Evolutionary conservation across 495 filamentous ascomycete genomes (phyloP), one percentile per base, ranked within the genome.

Genomic region (Penicillium nucicola): DNA sequence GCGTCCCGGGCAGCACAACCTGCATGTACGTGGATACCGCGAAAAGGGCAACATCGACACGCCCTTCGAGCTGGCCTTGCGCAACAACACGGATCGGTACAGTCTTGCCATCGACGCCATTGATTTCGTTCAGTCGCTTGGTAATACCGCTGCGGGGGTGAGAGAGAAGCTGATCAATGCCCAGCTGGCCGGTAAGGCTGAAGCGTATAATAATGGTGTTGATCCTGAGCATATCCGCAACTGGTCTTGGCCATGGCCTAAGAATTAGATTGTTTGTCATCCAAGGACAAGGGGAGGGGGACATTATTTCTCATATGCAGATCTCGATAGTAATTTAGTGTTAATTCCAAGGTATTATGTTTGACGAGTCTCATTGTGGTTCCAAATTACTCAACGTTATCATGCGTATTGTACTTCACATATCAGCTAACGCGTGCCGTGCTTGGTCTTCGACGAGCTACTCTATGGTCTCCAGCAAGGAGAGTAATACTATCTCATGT

Each of bases 21-120:
- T 88, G 43, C 84, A 86, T 56, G 85, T 88, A n/a, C 71, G 83
- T 19, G 86, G 84, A 0, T 88, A 88, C 70, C 80, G 76, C 57
- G 85, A 88, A 76, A 88, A 88, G 76, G 85, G 85, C 34, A 88
- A 88, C 55, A 90, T 88, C 59, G 84, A 90, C 61, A 88, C 84
- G 0, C 85, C 84, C 4, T 80, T 88, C 28, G 84, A 88, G 62
- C 66, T 90, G 33, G 85, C 85, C 9, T 80, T 88, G 60, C 74
- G 85, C 42, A 90, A 90, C 64, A 71, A 81, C 43, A 85, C 84
- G 2, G 85, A 89, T 64, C 72, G 85, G 23, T 90, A 81, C 61
- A 84, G 80, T 57, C 65, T 90, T 17, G 85, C 86, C 5, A 86
- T 90, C 55, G 81, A 83, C 60, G 85, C 84, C 4, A 87, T 90